Percentiles rank a stretch among this genome's conserved stretches.
Evolutionary conservation across 257 asterid species (phyloP).

Genomic region (Mitragyna speciosa): DNA sequence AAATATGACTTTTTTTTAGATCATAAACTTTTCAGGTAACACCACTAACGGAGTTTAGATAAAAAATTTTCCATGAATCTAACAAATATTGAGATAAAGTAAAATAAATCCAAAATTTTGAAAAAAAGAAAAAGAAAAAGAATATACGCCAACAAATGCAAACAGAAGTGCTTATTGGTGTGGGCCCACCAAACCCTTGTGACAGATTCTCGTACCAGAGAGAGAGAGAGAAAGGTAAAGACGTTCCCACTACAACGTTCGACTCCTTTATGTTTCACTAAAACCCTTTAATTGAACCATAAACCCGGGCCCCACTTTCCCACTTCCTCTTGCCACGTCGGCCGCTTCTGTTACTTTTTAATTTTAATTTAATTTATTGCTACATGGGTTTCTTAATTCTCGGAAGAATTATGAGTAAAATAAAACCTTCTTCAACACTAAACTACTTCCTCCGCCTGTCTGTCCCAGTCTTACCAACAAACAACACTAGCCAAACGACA

Average conservation of each 20-base stretch:
- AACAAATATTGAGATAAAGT: too few relatives aligned
- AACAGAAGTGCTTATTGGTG: background rate
- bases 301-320: conserved; percentile 10
- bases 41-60: too few relatives aligned
- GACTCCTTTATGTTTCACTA: conserved; percentile 19
- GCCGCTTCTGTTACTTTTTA: background rate
- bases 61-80: too few relatives aligned
- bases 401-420: conserved; percentile 11
- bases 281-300: background rate
- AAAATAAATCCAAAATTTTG: background rate
- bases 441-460: background rate
- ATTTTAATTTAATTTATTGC: too few relatives aligned
- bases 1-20: too few relatives aligned
- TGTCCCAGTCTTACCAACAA: background rate
- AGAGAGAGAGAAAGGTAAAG: background rate
- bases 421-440: background rate
- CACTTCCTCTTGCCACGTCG: conserved; percentile 32
- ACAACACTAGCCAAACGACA: conserved; percentile 11
- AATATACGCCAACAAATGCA: background rate
- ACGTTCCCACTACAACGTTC: conserved; percentile 50
- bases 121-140: background rate
- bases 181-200: conserved; percentile 13
- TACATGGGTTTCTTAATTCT: conserved; percentile 17
- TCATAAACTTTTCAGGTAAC: too few relatives aligned
- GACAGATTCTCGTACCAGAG: conserved; percentile 17